These are phyloP conservation scores for Calcarisporium arbuscula DNA, from an alignment of 2,329 filamentous ascomycete genomes.

Conservation along the genomic window DNA sequence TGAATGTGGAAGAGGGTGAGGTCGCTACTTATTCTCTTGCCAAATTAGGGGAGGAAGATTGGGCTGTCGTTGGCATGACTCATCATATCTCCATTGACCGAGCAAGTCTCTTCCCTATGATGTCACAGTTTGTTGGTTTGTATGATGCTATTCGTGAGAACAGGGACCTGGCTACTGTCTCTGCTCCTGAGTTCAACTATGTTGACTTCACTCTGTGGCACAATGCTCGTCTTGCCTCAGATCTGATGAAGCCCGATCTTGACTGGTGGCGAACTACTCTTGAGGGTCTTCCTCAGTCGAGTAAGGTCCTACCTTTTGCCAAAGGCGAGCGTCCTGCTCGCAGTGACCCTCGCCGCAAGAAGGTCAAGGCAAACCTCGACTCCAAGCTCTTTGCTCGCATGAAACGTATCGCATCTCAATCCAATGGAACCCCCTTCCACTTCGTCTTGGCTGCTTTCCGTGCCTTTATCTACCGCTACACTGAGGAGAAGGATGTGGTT, in stretches of 20 bases:
- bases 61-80: constrained; percentile 14
- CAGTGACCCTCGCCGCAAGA: constrained; percentile 13
- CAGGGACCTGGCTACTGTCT: constrained; percentile 14
- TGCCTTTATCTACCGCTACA: constrained; percentile 18
- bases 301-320: constrained; percentile 17
- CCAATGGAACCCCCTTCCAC: constrained; percentile 17
- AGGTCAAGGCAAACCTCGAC: constrained; percentile 15
- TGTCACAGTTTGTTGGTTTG: constrained; percentile 15
- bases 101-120: constrained; percentile 16
- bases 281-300: constrained; percentile 12
- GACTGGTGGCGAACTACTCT: constrained; percentile 17
- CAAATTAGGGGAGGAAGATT: constrained; percentile 14
- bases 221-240: constrained; percentile 16
- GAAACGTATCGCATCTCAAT: constrained; percentile 17
- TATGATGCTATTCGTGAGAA: constrained; percentile 14
- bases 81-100: constrained; percentile 20
- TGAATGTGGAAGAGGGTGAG: constrained; percentile 17
- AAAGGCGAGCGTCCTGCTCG: constrained; percentile 13
- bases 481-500: constrained; percentile 16
- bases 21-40: constrained; percentile 14
- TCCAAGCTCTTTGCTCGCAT: constrained; percentile 16
- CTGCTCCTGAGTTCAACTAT: constrained; percentile 16
- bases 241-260: constrained; percentile 17
- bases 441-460: constrained; percentile 19
- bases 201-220: constrained; percentile 20